Conservation (phyloP, 257 asterid species). For the Solanum tarapatanum region DNA sequence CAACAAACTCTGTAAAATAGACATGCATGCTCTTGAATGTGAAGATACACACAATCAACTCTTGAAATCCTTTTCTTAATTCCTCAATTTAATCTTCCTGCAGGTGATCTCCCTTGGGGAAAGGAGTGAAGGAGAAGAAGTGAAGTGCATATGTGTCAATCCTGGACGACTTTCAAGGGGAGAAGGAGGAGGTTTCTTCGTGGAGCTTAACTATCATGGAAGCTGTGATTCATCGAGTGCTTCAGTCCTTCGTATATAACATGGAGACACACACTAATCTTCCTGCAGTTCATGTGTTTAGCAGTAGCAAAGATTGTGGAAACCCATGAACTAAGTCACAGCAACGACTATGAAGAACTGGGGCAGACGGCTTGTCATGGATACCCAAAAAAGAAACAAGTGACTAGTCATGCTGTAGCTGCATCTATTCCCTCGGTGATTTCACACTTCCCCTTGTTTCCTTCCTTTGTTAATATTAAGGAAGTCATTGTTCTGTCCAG, state of each 20-base stretch:
- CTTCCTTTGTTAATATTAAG: neutral
- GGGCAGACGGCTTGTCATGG: neutral
- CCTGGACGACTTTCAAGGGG: conserved; percentile 96
- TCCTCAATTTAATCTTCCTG: neutral
- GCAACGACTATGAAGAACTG: neutral
- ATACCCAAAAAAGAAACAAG: neutral
- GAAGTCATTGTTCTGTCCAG: neutral
- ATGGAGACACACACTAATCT: neutral
- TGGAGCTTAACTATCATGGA: conserved; percentile 59
- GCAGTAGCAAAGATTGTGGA: neutral
- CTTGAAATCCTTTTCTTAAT: neutral
- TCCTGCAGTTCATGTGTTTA: neutral
- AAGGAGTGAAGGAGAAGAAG: conserved; percentile 44
- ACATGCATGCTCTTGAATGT: neutral
- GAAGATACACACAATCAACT: neutral
- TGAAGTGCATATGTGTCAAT: conserved; percentile 70
- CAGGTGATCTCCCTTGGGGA: conserved; percentile 58
- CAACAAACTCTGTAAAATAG: neutral
- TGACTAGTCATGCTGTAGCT: neutral
- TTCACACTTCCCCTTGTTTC: neutral
- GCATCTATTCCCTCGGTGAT: neutral
- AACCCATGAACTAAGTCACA: neutral
- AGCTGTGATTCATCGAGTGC: conserved; percentile 56
- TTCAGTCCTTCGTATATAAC: conserved; percentile 69
- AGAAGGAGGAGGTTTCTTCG: conserved; percentile 96